A percentile compares a stretch with the other conserved stretches of the same genome.
Conservation (phyloP, 331 rosid genomes). For the Malus hybrid region DNA sequence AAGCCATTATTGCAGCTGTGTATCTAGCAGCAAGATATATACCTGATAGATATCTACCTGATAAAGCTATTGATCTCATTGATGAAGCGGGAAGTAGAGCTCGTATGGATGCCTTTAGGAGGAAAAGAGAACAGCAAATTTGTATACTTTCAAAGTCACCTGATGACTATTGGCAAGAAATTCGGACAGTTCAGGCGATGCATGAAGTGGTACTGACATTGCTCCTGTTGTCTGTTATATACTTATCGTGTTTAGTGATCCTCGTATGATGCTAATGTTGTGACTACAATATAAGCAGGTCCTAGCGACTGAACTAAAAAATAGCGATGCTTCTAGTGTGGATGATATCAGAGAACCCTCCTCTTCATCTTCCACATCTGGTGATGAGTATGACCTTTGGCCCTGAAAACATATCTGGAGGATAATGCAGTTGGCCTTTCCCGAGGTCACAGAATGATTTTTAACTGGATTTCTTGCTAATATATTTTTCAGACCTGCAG, state of each 20-base stretch:
- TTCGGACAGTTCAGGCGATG: conserved; percentile 61
- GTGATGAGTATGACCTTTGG: conserved; percentile 48
- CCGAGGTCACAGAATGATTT: conserved; percentile 15
- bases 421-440: conserved; percentile 2
- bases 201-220: conserved; percentile 61
- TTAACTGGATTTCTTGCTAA: conserved; percentile 10
- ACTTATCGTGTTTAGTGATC: neutral
- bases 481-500: conserved; percentile 43
- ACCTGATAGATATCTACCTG: conserved; percentile 85
- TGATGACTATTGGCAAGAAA: conserved; percentile 81
- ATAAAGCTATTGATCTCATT: conserved; percentile 91
- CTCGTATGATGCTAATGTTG: neutral
- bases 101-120: conserved; percentile 65
- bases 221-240: neutral
- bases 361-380: conserved; percentile 36
- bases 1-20: conserved; percentile 80
- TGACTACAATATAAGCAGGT: conserved; percentile 29
- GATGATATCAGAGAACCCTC: conserved; percentile 42
- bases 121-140: conserved; percentile 44
- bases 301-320: conserved; percentile 50
- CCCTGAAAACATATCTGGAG: conserved; percentile 11
- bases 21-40: conserved; percentile 78
- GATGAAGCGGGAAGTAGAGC: conserved; percentile 98
- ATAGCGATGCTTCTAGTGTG: conserved; percentile 37
- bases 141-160: conserved; percentile 62